A percentile compares a stretch with the other conserved stretches of the same genome.
Evolutionary conservation across 1,284 basidiomycete species (phyloP).

Genomic region (Sutorius eximius): DNA sequence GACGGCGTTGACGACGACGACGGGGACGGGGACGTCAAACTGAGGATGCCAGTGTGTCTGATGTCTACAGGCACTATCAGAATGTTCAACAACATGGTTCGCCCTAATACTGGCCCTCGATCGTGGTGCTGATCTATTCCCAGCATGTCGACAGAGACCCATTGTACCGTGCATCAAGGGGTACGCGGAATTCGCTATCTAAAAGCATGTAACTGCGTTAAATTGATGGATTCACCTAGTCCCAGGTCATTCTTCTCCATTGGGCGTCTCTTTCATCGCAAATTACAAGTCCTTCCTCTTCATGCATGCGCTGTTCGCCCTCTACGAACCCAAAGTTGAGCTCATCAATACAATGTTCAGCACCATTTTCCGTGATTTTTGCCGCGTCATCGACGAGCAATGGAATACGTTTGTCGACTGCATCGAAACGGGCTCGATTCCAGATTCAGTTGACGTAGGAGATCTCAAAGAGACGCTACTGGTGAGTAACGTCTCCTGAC

Average conservation of each 20-base stretch:
- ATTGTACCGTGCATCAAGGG: conserved; percentile 6
- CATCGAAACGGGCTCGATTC: conserved; percentile 20
- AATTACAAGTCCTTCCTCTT: conserved; percentile 29
- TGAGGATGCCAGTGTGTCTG: conserved; percentile 19
- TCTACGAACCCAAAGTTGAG: conserved; percentile 22
- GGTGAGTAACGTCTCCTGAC: not conserved
- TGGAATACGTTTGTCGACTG: conserved; percentile 24
- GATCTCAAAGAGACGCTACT: conserved; percentile 18
- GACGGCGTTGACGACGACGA: conserved; percentile 10
- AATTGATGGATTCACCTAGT: conserved; percentile 8
- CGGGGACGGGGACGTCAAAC: conserved; percentile 12
- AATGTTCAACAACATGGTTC: conserved; percentile 25
- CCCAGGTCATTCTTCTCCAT: conserved; percentile 22
- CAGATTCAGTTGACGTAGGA: conserved; percentile 10
- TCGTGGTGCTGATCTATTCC: conserved; percentile 1
- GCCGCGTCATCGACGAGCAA: conserved; percentile 14
- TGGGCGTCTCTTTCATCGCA: conserved; percentile 22
- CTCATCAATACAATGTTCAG: conserved; percentile 28
- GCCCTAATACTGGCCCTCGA: not conserved
- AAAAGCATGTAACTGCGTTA: not conserved
- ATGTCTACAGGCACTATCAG: conserved; percentile 27
- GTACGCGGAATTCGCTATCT: conserved; percentile 6
- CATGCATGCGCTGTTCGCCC: conserved; percentile 25
- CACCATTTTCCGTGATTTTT: conserved; percentile 24
- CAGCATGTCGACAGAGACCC: conserved; percentile 19